Percentiles rank a stretch among this genome's conserved stretches.
Conservation (phyloP, 495 filamentous ascomycete genomes). For the Glonium stellatum region DNA sequence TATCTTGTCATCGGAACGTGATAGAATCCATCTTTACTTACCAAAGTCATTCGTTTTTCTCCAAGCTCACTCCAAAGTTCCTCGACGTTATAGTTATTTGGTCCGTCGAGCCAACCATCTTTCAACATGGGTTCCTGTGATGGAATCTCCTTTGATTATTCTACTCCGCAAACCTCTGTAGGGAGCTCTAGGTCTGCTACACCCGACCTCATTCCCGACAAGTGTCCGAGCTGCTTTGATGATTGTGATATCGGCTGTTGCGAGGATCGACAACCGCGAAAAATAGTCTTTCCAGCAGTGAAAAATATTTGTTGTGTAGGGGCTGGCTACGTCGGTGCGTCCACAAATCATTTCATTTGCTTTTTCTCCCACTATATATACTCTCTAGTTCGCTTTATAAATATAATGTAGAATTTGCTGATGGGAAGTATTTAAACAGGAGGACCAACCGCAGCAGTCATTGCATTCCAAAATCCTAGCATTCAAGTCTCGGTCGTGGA, state of each 20-base stretch:
- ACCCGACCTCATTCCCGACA: not conserved
- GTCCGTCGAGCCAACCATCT: not conserved
- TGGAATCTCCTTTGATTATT: not conserved
- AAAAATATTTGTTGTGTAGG: slow-evolving; percentile 1
- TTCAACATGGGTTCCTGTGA: not conserved
- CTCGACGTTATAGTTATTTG: not conserved
- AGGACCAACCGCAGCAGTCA: not conserved
- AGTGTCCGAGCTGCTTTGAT: not conserved
- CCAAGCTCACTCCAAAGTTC: not conserved
- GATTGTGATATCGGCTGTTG: not conserved
- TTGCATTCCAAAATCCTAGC: not conserved
- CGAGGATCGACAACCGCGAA: not conserved
- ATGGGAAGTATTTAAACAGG: not conserved
- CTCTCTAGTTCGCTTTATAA: too few species aligned
- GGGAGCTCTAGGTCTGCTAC: not conserved
- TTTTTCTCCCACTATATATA: not conserved
- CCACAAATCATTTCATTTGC: not conserved
- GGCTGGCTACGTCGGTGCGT: not conserved
- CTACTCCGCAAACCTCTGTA: not conserved
- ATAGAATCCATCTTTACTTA: not conserved
- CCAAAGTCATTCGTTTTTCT: not conserved
- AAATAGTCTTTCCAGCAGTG: not conserved
- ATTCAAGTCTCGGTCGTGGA: not conserved
- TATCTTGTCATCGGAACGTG: too few species aligned
- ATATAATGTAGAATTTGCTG: not conserved